Conservation (phyloP, 2,329 filamentous ascomycete genomes). For the Xylariaceae sp. region DNA sequence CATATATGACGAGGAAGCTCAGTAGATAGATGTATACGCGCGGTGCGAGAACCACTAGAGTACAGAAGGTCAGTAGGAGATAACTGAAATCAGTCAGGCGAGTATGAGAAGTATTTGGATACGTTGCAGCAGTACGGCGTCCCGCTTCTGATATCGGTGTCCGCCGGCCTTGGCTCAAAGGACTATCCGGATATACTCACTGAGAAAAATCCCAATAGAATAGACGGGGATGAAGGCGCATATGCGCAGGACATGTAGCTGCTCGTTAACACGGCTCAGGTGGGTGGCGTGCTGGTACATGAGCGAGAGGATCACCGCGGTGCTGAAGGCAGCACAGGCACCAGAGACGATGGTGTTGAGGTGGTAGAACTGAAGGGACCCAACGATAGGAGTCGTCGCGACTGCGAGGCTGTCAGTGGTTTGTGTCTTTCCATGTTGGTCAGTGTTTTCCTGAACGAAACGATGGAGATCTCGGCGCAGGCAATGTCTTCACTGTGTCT, state of each 20-base stretch:
- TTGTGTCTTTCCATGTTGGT: too few relatives aligned
- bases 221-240: slow-evolving; percentile 36
- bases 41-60: slow-evolving; percentile 32
- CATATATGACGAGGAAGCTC: slow-evolving; percentile 33
- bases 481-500: too few relatives aligned
- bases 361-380: slow-evolving; percentile 14
- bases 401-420: too few relatives aligned
- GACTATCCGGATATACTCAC: too few relatives aligned
- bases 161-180: too few relatives aligned
- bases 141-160: too few relatives aligned
- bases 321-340: slow-evolving; percentile 27
- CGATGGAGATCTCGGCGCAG: too few relatives aligned
- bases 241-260: slow-evolving; percentile 40
- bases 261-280: slow-evolving; percentile 36
- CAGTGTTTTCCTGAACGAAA: too few relatives aligned
- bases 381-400: slow-evolving; percentile 12
- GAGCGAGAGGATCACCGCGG: slow-evolving; percentile 24
- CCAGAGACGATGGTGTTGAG: slow-evolving; percentile 35
- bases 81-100: too few relatives aligned
- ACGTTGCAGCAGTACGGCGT: too few relatives aligned
- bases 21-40: slow-evolving; percentile 34
- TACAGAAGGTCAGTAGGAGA: too few relatives aligned
- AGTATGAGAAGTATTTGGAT: too few relatives aligned
- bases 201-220: slow-evolving; percentile 34
- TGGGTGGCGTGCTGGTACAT: slow-evolving; percentile 33